Conservation (phyloP, 2,329 filamentous ascomycete genomes). For the Alternaria brassicicola region DNA sequence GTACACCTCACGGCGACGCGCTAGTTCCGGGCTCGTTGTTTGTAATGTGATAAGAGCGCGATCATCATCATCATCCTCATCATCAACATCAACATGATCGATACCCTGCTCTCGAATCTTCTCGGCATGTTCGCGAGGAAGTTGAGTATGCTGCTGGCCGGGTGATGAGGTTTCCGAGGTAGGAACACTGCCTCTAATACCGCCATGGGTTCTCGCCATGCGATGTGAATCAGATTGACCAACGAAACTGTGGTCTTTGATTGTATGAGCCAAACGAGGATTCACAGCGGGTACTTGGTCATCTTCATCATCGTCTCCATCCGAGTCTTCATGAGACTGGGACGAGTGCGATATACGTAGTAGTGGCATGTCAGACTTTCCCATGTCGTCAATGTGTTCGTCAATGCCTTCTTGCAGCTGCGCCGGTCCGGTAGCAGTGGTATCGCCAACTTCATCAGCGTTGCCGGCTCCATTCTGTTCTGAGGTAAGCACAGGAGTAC, state of each 20-base stretch:
- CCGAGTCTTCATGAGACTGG: background rate
- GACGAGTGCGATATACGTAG: background rate
- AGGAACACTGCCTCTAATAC: background rate
- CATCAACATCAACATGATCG: background rate
- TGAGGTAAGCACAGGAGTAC: too few relatives aligned
- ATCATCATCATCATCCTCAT: background rate
- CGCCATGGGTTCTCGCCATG: background rate
- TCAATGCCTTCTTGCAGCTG: background rate
- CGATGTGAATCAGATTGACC: background rate
- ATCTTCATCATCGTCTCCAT: background rate
- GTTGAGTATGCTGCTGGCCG: background rate
- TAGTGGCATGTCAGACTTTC: background rate
- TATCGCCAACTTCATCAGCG: background rate
- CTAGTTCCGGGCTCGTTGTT: constrained; percentile 6
- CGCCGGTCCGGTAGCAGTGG: background rate
- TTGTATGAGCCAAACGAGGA: background rate
- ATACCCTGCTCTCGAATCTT: background rate
- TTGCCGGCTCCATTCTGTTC: background rate
- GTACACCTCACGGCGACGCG: constrained; percentile 11
- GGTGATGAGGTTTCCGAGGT: background rate
- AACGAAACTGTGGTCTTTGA: background rate
- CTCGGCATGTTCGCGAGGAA: background rate
- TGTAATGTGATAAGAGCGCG: background rate
- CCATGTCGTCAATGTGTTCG: background rate
- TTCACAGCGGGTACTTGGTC: background rate